phyloP scores from a whole-genome alignment of 352 stramenopile species.

The Aphanomyces cochlioides region DNA sequence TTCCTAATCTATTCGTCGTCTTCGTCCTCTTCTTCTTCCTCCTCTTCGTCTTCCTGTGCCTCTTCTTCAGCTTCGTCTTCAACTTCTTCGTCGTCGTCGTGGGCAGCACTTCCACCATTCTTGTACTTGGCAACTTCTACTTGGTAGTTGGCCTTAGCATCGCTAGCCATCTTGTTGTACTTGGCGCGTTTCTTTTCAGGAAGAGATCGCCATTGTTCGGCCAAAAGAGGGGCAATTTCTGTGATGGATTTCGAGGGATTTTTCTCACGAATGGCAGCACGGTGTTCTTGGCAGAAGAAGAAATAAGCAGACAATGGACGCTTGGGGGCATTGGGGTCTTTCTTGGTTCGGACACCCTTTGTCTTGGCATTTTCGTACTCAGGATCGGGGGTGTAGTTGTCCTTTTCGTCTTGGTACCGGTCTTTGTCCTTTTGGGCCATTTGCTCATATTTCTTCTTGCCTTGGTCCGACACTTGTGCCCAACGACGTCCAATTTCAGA shows the following conservation, averaged over 20 bases:
- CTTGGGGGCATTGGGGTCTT: slow-evolving; percentile 93
- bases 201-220: slow-evolving; percentile 82
- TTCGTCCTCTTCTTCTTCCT: slow-evolving; percentile 8
- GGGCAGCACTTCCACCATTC: slow-evolving; percentile 24
- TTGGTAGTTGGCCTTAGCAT: slow-evolving; percentile 86
- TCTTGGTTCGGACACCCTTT: slow-evolving; percentile 64
- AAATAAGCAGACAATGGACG: slow-evolving; percentile 92
- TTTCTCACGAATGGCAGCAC: slow-evolving; percentile 83
- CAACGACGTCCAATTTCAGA: slow-evolving; percentile 82
- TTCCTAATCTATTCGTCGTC: slow-evolving; percentile 19
- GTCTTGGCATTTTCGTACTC: slow-evolving; percentile 61
- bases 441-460: slow-evolving; percentile 77
- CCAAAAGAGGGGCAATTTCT: slow-evolving; percentile 83
- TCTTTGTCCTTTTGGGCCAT: slow-evolving; percentile 81
- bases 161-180: slow-evolving; percentile 85
- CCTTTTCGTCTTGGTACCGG: slow-evolving; percentile 84
- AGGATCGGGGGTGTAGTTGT: slow-evolving; percentile 84
- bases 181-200: slow-evolving; percentile 90
- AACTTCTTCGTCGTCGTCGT: slow-evolving; percentile 12
- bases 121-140: slow-evolving; percentile 89
- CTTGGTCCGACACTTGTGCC: slow-evolving; percentile 65
- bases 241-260: slow-evolving; percentile 94
- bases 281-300: slow-evolving; percentile 94
- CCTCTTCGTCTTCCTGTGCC: slow-evolving; percentile 23
- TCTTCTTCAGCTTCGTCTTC: slow-evolving; percentile 26